These are phyloP conservation scores for Ceriops zippeliana DNA, from an alignment of 345 rosid genomes.

Conservation along the genomic window DNA sequence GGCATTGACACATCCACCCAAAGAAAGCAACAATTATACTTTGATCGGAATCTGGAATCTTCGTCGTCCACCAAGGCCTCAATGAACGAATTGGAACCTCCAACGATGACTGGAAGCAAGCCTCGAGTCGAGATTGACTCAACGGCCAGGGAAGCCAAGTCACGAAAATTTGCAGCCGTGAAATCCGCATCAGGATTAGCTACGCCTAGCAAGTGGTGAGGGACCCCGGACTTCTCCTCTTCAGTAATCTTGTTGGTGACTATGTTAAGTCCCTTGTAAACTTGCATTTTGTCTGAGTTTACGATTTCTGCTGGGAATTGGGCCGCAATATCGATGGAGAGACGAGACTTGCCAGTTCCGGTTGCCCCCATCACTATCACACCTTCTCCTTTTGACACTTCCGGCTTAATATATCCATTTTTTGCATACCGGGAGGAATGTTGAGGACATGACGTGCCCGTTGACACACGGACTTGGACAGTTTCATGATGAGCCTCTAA, in stretches of 20 bases:
- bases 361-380: conserved; percentile 74
- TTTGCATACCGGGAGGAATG: conserved; percentile 19
- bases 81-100: conserved; percentile 77
- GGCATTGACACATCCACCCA: conserved; percentile 73
- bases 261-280: conserved; percentile 55
- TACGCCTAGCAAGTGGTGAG: conserved; percentile 72
- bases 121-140: conserved; percentile 48
- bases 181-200: conserved; percentile 42
- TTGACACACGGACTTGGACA: conserved; percentile 13
- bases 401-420: conserved; percentile 30
- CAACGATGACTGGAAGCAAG: conserved; percentile 62
- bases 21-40: conserved; percentile 60
- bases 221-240: conserved; percentile 56
- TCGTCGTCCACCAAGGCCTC: conserved; percentile 50
- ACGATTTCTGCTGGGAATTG: conserved; percentile 62
- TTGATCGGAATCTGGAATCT: conserved; percentile 31
- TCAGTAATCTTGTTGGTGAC: conserved; percentile 60
- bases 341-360: conserved; percentile 78
- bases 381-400: conserved; percentile 55
- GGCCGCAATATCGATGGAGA: conserved; percentile 69
- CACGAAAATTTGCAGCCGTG: conserved; percentile 43
- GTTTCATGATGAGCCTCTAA: not conserved
- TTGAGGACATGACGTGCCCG: conserved; percentile 2
- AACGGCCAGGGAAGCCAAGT: conserved; percentile 38
- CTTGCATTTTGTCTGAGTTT: conserved; percentile 78